Conservation (phyloP, 2,329 filamentous ascomycete species). For the Aspergillus quadricinctus region DNA sequence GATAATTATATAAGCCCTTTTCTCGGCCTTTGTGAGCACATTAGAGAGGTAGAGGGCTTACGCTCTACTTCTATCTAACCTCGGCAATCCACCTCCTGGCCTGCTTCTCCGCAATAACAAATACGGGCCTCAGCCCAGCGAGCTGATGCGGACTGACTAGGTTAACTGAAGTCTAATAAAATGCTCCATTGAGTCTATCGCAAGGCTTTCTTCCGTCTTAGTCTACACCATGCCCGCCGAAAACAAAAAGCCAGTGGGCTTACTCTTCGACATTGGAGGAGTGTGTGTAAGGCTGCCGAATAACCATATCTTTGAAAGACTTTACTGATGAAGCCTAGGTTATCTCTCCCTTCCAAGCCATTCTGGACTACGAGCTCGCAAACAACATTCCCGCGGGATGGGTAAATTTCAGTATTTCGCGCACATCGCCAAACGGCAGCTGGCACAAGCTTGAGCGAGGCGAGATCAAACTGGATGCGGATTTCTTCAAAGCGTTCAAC, state of each 20-base stretch:
- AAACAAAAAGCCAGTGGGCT: conserved; percentile 59
- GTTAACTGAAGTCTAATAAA: not conserved
- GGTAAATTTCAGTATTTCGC: conserved; percentile 85
- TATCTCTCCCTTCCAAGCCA: conserved; percentile 84
- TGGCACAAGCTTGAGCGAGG: conserved; percentile 90
- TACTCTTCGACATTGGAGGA: conserved; percentile 93
- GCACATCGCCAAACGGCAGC: conserved; percentile 69
- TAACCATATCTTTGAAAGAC: not conserved
- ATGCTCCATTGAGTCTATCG: not conserved
- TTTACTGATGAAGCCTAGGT: conserved; percentile 54
- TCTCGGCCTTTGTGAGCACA: conserved; percentile 1
- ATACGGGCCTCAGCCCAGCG: not conserved
- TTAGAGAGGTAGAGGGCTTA: not conserved
- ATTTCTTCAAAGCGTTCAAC: conserved; percentile 74
- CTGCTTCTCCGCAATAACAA: conserved; percentile 7
- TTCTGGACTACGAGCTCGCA: conserved; percentile 79
- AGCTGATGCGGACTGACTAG: not conserved
- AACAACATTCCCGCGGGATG: conserved; percentile 78
- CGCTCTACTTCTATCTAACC: conserved; percentile 13
- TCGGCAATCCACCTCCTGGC: conserved; percentile 21
- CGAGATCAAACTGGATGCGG: conserved; percentile 67
- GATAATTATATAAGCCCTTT: not conserved
- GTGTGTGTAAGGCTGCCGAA: conserved; percentile 69
- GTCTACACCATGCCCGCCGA: conserved; percentile 33
- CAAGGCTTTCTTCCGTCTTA: not conserved